A percentile compares a stretch with the other conserved stretches of the same genome.
Conservation (phyloP, 2,329 filamentous ascomycete species). For the Monosporascus sp. region DNA sequence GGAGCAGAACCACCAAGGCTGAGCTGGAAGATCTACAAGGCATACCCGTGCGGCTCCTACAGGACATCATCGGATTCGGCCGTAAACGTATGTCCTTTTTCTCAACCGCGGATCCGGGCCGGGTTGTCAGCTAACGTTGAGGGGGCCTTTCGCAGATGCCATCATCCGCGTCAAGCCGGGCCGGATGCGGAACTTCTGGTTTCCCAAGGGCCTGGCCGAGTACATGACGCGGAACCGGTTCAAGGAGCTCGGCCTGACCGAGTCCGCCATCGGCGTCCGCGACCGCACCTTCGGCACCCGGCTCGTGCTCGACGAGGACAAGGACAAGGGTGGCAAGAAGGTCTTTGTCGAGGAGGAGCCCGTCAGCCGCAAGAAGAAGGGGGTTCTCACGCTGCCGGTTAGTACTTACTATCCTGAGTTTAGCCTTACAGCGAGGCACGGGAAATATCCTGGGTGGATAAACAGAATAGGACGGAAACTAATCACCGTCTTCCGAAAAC, state of each 20-base stretch:
- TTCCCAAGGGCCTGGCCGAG: constrained; percentile 25
- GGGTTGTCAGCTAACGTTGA: not conserved
- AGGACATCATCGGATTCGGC: constrained; percentile 35
- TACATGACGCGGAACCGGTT: constrained; percentile 29
- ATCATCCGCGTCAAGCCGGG: constrained; percentile 29
- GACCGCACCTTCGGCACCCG: constrained; percentile 26
- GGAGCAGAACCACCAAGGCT: constrained; percentile 30
- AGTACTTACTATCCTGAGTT: constrained; percentile 1
- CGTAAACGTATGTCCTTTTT: constrained; percentile 25
- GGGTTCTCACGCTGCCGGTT: constrained; percentile 18
- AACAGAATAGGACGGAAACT: not conserved
- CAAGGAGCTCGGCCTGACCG: constrained; percentile 23
- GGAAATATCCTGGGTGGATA: too few relatives aligned
- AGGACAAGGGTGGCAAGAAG: constrained; percentile 2
- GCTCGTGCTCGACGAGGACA: constrained; percentile 10
- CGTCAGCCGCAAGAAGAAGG: constrained; percentile 18
- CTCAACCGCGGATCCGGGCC: not conserved
- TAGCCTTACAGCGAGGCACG: too few relatives aligned
- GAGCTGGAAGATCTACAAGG: constrained; percentile 32
- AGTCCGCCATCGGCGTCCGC: constrained; percentile 26
- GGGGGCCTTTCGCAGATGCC: constrained; percentile 17
- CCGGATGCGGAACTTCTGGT: constrained; percentile 30
- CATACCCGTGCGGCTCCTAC: constrained; percentile 37
- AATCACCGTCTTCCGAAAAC: not conserved
- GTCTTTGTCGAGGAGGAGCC: constrained; percentile 1